Evolutionary conservation across 306 rosid genomes (phyloP).

Genomic region (Hippophae tibetana): DNA sequence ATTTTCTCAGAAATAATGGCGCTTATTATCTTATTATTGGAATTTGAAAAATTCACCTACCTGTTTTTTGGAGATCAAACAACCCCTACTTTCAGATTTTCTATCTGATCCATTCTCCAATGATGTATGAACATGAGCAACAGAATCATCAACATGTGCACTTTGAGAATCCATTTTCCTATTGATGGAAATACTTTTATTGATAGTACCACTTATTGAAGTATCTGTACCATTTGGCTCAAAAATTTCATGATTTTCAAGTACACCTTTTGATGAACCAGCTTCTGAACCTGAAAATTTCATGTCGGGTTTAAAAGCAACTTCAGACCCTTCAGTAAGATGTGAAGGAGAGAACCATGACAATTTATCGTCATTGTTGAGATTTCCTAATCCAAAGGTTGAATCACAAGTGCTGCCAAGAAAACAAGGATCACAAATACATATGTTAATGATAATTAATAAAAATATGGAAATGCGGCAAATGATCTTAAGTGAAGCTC

Average conservation of each 20-base stretch:
- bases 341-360: conserved; percentile 62
- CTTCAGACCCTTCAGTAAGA: conserved; percentile 47
- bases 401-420: conserved; percentile 63
- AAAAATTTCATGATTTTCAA: conserved; percentile 29
- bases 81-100: conserved; percentile 26
- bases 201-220: conserved; percentile 25
- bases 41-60: conserved; percentile 15
- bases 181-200: conserved; percentile 20
- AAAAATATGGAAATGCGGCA: no score
- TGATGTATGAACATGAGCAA: conserved; percentile 26
- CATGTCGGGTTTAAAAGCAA: conserved; percentile 42
- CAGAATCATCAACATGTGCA: conserved; percentile 25
- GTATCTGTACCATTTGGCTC: conserved; percentile 26
- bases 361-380: conserved; percentile 55
- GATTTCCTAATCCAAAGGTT: conserved; percentile 51
- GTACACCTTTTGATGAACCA: conserved; percentile 33
- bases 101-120: conserved; percentile 23
- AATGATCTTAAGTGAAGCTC: no score
- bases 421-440: conserved; percentile 1
- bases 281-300: conserved; percentile 41
- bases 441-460: not conserved
- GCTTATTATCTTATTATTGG: no score
- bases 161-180: conserved; percentile 19
- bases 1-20: no score
- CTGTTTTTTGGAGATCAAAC: conserved; percentile 36